Evolutionary conservation across 164 flowering plant genomes (phyloP), one percentile per base, ranked within the genome.

Genomic region (Liriodendron chinense): DNA sequence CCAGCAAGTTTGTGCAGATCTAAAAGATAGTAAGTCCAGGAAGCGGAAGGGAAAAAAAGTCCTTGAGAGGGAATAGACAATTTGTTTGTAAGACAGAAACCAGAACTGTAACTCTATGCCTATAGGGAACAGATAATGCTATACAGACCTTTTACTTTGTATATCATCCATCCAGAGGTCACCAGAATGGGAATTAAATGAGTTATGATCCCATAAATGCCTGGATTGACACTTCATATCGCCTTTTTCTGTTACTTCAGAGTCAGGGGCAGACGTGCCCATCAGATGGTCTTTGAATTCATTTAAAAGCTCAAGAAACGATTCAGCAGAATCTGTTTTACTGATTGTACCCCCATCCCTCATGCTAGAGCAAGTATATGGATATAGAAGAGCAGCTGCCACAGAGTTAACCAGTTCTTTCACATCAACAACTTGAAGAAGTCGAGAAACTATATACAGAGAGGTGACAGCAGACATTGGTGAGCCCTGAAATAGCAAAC

Each of bases 381-480:
- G 82, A 75, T 78, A 84, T 49, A 88, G 53, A 78, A 85, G 25
- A 71, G 69, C 76, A 75, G 75, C 74, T 25, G 90, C 91, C 48
- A 88, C 87, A 26, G 77, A 56, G 70, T 89, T 83, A 65, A 79
- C 70, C 67, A 88, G 28, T 74, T 69, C 70, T 79, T 82, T 83
- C 71, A 75, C 88, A 73, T 82, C 89, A 78, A 89, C 74, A 82
- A 89, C 82, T 85, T 88, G 91, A 74, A 89, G 82, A 79, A 89
- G 84, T 50, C 85, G 85, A 67, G 83, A 83, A 79, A 89, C 72
- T 64, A 88, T 64, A 74, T 83, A 89, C 61, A 89, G 72, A 77
- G 89, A 88, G 64, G 90, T 84, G 84, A 85, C 71, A 26, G 83
- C 71, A 67, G 91, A 89, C 53, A 86, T 18, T 70, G 69, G 72